Conservation (phyloP, 2,329 filamentous ascomycete species). For the Talaromyces sp. region DNA sequence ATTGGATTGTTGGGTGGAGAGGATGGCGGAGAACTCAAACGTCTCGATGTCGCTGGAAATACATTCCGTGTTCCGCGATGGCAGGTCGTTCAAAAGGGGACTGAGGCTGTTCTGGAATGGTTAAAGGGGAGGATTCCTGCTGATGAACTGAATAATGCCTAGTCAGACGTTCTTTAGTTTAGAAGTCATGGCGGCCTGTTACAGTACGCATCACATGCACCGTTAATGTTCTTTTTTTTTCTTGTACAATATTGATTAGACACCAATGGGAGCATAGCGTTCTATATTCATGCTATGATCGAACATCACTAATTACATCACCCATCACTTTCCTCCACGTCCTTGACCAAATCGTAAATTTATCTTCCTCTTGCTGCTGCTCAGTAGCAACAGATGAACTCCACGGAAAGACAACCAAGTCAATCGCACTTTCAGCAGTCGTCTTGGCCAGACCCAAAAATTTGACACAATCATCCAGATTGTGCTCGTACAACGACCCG, state of each 20-base stretch:
- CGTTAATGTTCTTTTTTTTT: not conserved
- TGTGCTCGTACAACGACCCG: conserved; percentile 41
- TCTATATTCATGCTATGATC: conserved; percentile 11
- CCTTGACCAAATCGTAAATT: conserved; percentile 71
- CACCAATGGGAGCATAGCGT: not conserved
- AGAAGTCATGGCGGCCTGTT: not conserved
- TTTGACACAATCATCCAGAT: conserved; percentile 29
- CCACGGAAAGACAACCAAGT: conserved; percentile 69
- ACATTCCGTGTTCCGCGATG: conserved; percentile 81
- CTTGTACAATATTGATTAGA: not conserved
- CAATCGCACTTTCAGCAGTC: conserved; percentile 61
- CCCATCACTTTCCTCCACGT: conserved; percentile 49
- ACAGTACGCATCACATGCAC: not conserved
- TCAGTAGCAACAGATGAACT: not conserved
- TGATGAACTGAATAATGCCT: conserved; percentile 38
- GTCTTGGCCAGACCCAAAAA: conserved; percentile 30
- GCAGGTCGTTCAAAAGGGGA: conserved; percentile 78
- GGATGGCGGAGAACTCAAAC: conserved; percentile 48
- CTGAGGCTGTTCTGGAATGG: conserved; percentile 77
- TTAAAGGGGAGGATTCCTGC: conserved; percentile 67
- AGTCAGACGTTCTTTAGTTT: conserved; percentile 12
- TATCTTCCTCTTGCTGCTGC: conserved; percentile 57
- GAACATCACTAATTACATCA: conserved; percentile 32
- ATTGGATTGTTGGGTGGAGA: conserved; percentile 69
- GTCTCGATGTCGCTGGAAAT: conserved; percentile 76